phyloP scores from a whole-genome alignment of 2,329 filamentous ascomycete genomes.

The Geosmithia flava region DNA sequence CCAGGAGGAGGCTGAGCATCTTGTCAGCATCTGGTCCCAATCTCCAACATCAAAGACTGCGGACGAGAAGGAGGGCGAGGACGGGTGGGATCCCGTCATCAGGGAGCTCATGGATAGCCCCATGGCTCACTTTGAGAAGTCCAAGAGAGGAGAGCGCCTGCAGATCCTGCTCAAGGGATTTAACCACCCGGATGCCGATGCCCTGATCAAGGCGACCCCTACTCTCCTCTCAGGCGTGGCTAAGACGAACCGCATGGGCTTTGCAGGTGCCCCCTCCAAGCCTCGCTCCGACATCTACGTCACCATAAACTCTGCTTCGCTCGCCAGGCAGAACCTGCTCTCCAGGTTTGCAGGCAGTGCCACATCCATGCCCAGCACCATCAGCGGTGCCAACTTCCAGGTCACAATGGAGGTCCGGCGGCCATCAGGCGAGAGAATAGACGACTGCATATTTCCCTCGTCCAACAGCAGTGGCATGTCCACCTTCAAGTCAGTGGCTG shows the following conservation, averaged over 20 bases:
- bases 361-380: slow-evolving; percentile 49
- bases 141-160: slow-evolving; percentile 59
- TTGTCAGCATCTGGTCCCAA: slow-evolving; percentile 67
- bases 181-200: slow-evolving; percentile 63
- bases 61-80: slow-evolving; percentile 44
- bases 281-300: slow-evolving; percentile 90
- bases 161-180: slow-evolving; percentile 74
- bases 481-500: slow-evolving; percentile 77
- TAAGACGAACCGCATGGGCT: slow-evolving; percentile 81
- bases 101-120: slow-evolving; percentile 61
- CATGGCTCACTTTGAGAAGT: slow-evolving; percentile 64
- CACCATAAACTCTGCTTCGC: slow-evolving; percentile 65
- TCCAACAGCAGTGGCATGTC: slow-evolving; percentile 71
- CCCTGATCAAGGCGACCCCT: slow-evolving; percentile 73
- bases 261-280: slow-evolving; percentile 82
- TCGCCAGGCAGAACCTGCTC: slow-evolving; percentile 63
- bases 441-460: slow-evolving; percentile 76
- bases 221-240: slow-evolving; percentile 73
- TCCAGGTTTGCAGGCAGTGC: slow-evolving; percentile 62
- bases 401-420: slow-evolving; percentile 81
- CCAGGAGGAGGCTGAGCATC: slow-evolving; percentile 59
- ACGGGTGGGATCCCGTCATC: slow-evolving; percentile 64
- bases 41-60: slow-evolving; percentile 28
- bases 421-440: slow-evolving; percentile 66
- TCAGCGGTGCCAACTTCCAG: slow-evolving; percentile 65